phyloP scores from a whole-genome alignment of 768 basidiomycete species.

The Leucosporidium scottii region DNA sequence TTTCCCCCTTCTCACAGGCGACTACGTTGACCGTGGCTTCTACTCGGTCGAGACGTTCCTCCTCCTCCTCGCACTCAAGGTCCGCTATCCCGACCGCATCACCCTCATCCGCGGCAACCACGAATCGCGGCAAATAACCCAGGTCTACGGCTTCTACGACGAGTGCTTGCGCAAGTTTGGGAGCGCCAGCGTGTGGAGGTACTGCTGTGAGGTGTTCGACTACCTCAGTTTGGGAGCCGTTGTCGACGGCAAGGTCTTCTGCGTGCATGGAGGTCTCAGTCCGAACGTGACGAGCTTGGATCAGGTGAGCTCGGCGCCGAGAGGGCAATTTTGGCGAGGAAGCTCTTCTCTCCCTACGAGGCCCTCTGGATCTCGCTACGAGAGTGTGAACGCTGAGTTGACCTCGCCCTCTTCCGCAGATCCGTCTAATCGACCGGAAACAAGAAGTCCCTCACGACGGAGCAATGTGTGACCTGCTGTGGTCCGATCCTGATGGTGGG shows the following conservation, averaged over 20 bases:
- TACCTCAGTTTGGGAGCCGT: constrained; percentile 89
- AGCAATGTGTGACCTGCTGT: constrained; percentile 96
- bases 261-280: constrained; percentile 93
- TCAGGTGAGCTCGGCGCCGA: constrained; percentile 53
- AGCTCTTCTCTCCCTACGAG: neutral
- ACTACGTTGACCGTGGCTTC: constrained; percentile 96
- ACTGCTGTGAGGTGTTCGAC: constrained; percentile 98
- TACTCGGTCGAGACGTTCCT: constrained; percentile 96
- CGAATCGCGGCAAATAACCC: constrained; percentile 93
- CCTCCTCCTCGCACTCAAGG: constrained; percentile 84
- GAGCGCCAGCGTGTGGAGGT: constrained; percentile 87
- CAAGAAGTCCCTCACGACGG: constrained; percentile 98
- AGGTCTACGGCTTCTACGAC: constrained; percentile 57
- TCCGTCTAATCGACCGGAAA: constrained; percentile 87
- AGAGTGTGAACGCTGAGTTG: neutral
- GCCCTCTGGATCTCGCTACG: neutral
- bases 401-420: constrained; percentile 46
- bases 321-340: neutral
- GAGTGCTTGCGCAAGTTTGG: constrained; percentile 97
- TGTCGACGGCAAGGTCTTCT: constrained; percentile 95
- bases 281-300: constrained; percentile 79
- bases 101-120: constrained; percentile 96
- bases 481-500: constrained; percentile 95
- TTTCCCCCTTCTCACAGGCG: constrained; percentile 52
- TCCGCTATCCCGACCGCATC: constrained; percentile 94